phyloP scores from a whole-genome alignment of 2,329 filamentous ascomycete genomes.

The Alternaria gaisen region DNA sequence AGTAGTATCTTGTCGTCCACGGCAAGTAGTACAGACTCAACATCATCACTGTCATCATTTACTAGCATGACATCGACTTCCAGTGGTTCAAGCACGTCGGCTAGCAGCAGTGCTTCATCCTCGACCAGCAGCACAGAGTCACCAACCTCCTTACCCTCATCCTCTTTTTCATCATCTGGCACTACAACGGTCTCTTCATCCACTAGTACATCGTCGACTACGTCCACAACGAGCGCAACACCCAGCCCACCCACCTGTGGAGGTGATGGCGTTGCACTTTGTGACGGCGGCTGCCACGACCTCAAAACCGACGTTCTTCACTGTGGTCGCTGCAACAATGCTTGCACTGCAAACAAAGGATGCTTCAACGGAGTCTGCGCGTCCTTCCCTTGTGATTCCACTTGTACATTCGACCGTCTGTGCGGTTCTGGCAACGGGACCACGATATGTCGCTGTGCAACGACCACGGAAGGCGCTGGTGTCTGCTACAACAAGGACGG shows the following conservation, averaged over 20 bases:
- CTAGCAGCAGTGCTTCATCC: slow-evolving; percentile 1
- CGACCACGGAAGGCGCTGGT: slow-evolving; percentile 30
- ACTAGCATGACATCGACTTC: not conserved
- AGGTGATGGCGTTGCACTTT: slow-evolving; percentile 24
- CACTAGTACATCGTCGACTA: slow-evolving; percentile 3
- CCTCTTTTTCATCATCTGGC: not conserved
- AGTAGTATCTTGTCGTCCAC: not conserved
- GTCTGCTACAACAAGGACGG: slow-evolving; percentile 41
- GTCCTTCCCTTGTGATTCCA: slow-evolving; percentile 38
- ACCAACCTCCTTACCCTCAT: not conserved
- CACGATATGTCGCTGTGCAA: slow-evolving; percentile 39
- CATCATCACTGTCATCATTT: not conserved
- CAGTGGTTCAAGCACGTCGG: slow-evolving; percentile 1
- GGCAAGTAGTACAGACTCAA: not conserved
- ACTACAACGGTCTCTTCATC: slow-evolving; percentile 7
- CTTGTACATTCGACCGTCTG: slow-evolving; percentile 34
- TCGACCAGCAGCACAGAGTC: not conserved
- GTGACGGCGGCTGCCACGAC: slow-evolving; percentile 36
- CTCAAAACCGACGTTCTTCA: slow-evolving; percentile 31
- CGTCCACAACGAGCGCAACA: slow-evolving; percentile 6
- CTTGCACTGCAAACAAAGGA: slow-evolving; percentile 28
- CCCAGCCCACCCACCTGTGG: slow-evolving; percentile 22
- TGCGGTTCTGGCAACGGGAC: slow-evolving; percentile 34
- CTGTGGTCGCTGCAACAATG: slow-evolving; percentile 40
- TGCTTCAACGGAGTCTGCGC: slow-evolving; percentile 50